Evolutionary conservation across 352 stramenopile genomes (phyloP), one percentile per base, ranked within the genome.

Genomic region (Aphanomyces cochlioides): DNA sequence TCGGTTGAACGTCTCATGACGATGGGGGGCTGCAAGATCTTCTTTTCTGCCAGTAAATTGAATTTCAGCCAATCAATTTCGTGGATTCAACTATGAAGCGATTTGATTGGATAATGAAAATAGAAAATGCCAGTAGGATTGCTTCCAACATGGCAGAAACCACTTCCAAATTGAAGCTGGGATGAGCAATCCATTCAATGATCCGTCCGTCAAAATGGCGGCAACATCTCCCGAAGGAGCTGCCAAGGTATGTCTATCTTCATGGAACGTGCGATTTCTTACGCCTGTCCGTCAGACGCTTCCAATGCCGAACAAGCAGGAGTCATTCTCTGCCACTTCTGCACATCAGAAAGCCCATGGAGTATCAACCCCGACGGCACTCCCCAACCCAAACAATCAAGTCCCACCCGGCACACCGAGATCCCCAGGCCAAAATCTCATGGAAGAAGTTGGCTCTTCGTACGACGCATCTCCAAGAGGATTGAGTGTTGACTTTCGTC

Each of bases 391-490:
- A 28, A 28, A 2, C 28, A 28, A 28, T 28, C 28, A 28, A 28
- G 28, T 28, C 28, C 28, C 28, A 28, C 28, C 50, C n/a, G 50
- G 50, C 8, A 61, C 15, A 13, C 54, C 54, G 10, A 61, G 43
- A 37, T 45, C 13, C 28, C 28, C 28, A 28, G 28, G 28, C 28
- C 28, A 28, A 61, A 93, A 93, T 70, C 81, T 95, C 47, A 95
- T 95, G 84, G 84, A 95, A 66, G 85, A 93, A 70, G 88, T 95
- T 47, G 82, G 85, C 63, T 73, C 74, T 38, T 87, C 83, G 74
- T 84, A 78, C 58, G 78, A 34, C 56, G 19, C 47, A 48, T 6
- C 43, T 13, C 2, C 40, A 56, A 10, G 17, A 34, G 28, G 41
- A 13, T 67, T 41, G 38, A n/a, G 39, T 41, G 19, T 56, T 19